A percentile compares a stretch with the other conserved stretches of the same genome.
Conservation (phyloP, 805 yeast species). For the Pichia ethanolica region DNA sequence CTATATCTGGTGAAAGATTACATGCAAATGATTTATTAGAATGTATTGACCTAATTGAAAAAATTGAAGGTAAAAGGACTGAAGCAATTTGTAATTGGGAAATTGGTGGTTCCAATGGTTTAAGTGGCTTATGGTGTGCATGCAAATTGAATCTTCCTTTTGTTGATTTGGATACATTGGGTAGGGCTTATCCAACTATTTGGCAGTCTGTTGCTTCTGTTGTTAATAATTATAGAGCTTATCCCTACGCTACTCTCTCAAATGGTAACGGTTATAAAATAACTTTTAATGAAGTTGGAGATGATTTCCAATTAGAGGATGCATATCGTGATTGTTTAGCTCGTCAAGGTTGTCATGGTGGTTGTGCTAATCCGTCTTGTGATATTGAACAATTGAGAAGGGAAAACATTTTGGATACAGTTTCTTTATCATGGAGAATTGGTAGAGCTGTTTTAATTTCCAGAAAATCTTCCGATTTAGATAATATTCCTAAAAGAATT, state of each 20-base stretch:
- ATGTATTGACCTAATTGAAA: not conserved
- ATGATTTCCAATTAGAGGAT: not conserved
- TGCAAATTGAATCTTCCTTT: not conserved
- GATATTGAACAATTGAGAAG: not conserved
- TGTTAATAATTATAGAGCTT: not conserved
- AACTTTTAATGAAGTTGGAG: not conserved
- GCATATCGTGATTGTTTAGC: not conserved
- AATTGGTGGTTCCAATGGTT: not conserved
- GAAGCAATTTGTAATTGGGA: not conserved
- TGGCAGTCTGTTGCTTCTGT: not conserved
- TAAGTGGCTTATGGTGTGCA: not conserved
- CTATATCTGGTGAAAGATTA: not conserved
- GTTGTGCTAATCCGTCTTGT: not conserved
- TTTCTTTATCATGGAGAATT: not conserved
- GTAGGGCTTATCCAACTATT: not conserved
- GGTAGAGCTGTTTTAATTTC: not conserved
- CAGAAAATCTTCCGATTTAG: not conserved
- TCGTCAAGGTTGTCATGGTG: not conserved
- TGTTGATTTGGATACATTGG: not conserved
- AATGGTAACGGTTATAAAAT: not conserved
- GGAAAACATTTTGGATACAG: not conserved
- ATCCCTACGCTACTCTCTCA: not conserved
- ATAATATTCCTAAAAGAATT: not conserved
- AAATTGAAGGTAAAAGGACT: not conserved
- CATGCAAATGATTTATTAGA: not conserved